Conservation (phyloP, 495 filamentous ascomycete species). For the Bryoglossum gracile region DNA sequence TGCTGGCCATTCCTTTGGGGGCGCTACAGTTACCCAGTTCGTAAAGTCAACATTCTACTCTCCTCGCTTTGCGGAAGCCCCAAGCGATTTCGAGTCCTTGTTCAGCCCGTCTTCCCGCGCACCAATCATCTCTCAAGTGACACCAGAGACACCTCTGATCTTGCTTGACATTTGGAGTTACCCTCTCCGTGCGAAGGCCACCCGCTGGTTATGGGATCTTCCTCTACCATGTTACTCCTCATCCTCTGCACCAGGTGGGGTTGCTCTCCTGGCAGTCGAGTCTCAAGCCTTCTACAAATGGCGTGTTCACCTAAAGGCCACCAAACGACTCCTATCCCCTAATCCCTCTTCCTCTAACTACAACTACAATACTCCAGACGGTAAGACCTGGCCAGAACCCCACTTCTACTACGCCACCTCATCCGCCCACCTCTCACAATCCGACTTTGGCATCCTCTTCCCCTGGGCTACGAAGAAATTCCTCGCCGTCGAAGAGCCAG, state of each 20-base stretch:
- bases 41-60: slow-evolving; percentile 63
- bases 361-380: slow-evolving; percentile 18
- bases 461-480: slow-evolving; percentile 54
- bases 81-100: slow-evolving; percentile 32
- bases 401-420: slow-evolving; percentile 54
- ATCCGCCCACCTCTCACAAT: slow-evolving; percentile 65
- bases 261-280: slow-evolving; percentile 52
- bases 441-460: slow-evolving; percentile 73
- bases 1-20: slow-evolving; percentile 71
- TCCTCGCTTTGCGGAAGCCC: slow-evolving; percentile 16
- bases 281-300: slow-evolving; percentile 67
- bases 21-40: slow-evolving; percentile 61
- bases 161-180: slow-evolving; percentile 72
- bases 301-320: slow-evolving; percentile 53
- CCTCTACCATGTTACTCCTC: slow-evolving; percentile 58
- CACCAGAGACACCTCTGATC: slow-evolving; percentile 47
- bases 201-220: slow-evolving; percentile 49
- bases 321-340: slow-evolving; percentile 47
- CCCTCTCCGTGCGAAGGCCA: slow-evolving; percentile 49
- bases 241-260: slow-evolving; percentile 36
- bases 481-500: slow-evolving; percentile 53
- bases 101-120: slow-evolving; percentile 43
- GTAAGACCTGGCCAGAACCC: slow-evolving; percentile 26
- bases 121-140: slow-evolving; percentile 52
- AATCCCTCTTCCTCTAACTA: slow-evolving; percentile 33